Evolutionary conservation across 2,329 filamentous ascomycete genomes (phyloP).

Genomic region (Tolypocladium album): DNA sequence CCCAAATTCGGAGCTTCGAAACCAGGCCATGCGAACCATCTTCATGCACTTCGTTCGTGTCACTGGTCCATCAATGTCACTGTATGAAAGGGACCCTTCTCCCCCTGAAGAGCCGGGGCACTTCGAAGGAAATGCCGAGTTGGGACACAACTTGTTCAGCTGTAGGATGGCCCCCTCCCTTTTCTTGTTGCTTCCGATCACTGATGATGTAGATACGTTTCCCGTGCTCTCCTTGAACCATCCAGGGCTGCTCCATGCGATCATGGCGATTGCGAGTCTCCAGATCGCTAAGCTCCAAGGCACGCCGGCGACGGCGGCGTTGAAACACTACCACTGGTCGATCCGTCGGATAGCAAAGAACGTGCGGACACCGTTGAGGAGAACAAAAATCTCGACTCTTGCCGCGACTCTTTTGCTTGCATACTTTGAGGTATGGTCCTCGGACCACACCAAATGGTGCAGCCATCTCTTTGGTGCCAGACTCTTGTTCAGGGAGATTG

Average conservation of each 20-base stretch:
- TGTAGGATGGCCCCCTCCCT: slow-evolving; percentile 28
- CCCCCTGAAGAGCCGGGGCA: slow-evolving; percentile 52
- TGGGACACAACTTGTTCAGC: slow-evolving; percentile 56
- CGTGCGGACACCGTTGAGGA: slow-evolving; percentile 56
- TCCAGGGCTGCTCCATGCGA: slow-evolving; percentile 80
- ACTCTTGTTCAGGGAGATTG: slow-evolving; percentile 72
- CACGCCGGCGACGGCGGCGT: slow-evolving; percentile 64
- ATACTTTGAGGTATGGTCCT: slow-evolving; percentile 91
- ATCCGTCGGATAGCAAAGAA: slow-evolving; percentile 68
- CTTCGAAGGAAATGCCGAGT: slow-evolving; percentile 48
- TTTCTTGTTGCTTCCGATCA: not conserved
- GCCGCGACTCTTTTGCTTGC: slow-evolving; percentile 78
- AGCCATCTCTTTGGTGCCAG: slow-evolving; percentile 80
- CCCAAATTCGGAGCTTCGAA: slow-evolving; percentile 62
- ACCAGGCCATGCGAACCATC: slow-evolving; percentile 67
- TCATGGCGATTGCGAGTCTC: slow-evolving; percentile 75
- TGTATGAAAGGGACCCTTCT: slow-evolving; percentile 74
- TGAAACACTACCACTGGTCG: slow-evolving; percentile 86
- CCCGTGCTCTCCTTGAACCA: slow-evolving; percentile 75
- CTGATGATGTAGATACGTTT: slow-evolving; percentile 50
- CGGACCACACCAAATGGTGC: slow-evolving; percentile 93
- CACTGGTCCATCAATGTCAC: slow-evolving; percentile 74
- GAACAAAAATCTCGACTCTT: slow-evolving; percentile 70
- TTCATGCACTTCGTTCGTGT: slow-evolving; percentile 91
- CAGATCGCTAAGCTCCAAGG: slow-evolving; percentile 78